Conservation (phyloP, 768 basidiomycete species). For the Boletus sp. region DNA sequence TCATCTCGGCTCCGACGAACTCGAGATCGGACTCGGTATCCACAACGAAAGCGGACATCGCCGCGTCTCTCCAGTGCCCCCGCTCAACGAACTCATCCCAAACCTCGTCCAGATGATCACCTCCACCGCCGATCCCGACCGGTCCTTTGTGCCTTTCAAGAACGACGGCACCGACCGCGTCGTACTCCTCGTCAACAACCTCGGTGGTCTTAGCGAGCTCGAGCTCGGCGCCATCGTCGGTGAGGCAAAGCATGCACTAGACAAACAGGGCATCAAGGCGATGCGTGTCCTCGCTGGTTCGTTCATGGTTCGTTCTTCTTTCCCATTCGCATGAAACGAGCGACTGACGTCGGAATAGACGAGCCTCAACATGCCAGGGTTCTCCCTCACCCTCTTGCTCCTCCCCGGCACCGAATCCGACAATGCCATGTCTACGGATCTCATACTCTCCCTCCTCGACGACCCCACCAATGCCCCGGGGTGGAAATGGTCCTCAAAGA, state of each 20-base stretch:
- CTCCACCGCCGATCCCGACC: constrained; percentile 71
- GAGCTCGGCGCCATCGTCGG: constrained; percentile 70
- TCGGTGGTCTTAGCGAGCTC: constrained; percentile 82
- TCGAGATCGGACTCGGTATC: constrained; percentile 90
- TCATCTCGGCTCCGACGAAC: constrained; percentile 58
- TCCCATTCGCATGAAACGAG: neutral
- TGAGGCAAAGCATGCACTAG: constrained; percentile 57
- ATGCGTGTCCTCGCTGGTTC: constrained; percentile 72
- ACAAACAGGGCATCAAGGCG: constrained; percentile 53
- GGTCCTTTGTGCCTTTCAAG: constrained; percentile 72
- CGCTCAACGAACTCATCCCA: constrained; percentile 66
- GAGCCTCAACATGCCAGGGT: constrained; percentile 90
- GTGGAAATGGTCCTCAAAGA: constrained; percentile 75
- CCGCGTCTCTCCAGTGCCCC: constrained; percentile 68
- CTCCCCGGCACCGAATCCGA: constrained; percentile 52
- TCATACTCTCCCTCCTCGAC: constrained; percentile 69
- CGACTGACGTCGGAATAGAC: constrained; percentile 46
- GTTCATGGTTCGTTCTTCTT: constrained; percentile 65
- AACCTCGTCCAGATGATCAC: constrained; percentile 68
- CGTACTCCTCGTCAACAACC: constrained; percentile 83
- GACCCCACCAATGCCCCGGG: constrained; percentile 68
- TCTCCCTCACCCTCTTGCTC: constrained; percentile 79
- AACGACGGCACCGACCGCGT: constrained; percentile 64
- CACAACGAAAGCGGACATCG: constrained; percentile 85
- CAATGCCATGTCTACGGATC: constrained; percentile 36